These are phyloP conservation scores for Lactarius deliciosus DNA, from an alignment of 768 basidiomycete genomes.

Conservation along the genomic window DNA sequence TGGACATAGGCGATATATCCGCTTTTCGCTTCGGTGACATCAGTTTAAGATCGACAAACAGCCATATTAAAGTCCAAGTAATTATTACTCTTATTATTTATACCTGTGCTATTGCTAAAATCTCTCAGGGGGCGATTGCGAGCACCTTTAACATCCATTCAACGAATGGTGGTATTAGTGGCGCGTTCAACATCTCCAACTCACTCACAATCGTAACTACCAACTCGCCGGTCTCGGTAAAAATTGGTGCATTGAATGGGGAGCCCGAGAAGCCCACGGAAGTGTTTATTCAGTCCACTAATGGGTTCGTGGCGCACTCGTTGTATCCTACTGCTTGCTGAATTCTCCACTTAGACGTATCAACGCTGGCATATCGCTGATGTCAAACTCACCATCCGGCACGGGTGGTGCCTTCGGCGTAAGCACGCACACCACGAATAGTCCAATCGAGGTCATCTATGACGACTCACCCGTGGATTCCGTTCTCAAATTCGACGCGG, in stretches of 20 bases:
- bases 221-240: conserved; percentile 37
- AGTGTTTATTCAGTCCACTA: conserved; percentile 41
- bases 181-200: conserved; percentile 39
- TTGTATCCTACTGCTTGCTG: background rate
- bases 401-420: conserved; percentile 39
- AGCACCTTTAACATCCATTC: conserved; percentile 32
- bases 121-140: conserved; percentile 37
- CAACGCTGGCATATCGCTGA: conserved; percentile 37
- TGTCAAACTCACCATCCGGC: conserved; percentile 31
- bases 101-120: background rate
- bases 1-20: conserved; percentile 6
- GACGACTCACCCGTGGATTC: conserved; percentile 39
- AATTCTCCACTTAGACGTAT: conserved; percentile 36
- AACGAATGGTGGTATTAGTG: conserved; percentile 39
- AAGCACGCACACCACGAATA: conserved; percentile 35
- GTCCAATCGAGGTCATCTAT: conserved; percentile 35
- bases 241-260: conserved; percentile 33
- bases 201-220: conserved; percentile 37
- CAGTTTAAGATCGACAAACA: conserved; percentile 28
- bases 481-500: conserved; percentile 35
- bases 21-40: conserved; percentile 12
- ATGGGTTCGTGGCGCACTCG: conserved; percentile 40
- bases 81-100: background rate
- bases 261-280: conserved; percentile 32
- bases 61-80: conserved; percentile 35